Evolutionary conservation across 140 eudicot genomes (phyloP).

Genomic region (Senecio squalidus): DNA sequence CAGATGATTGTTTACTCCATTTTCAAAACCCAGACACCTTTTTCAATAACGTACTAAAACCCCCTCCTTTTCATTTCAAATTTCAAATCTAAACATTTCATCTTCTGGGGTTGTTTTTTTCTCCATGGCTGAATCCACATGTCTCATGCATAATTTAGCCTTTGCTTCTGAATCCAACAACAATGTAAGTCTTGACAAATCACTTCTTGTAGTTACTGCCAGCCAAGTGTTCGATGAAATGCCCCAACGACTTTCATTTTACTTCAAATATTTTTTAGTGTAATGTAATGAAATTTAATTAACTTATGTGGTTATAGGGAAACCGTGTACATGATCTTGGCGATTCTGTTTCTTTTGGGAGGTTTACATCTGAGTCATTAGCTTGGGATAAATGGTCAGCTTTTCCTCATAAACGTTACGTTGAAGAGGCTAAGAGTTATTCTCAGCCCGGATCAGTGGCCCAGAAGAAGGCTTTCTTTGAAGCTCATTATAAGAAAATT

Average conservation of each 20-base stretch:
- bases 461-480: conserved; percentile 85
- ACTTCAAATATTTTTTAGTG: neutral
- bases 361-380: conserved; percentile 67
- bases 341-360: conserved; percentile 37
- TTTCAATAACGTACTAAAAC: too few species aligned
- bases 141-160: too few species aligned
- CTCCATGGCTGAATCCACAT: conserved; percentile 30
- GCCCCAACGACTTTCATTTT: conserved; percentile 4
- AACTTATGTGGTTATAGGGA: conserved; percentile 27
- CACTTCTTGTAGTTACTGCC: neutral
- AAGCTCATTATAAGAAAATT: conserved; percentile 89
- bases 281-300: neutral
- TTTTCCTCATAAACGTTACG: conserved; percentile 65
- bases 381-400: conserved; percentile 94
- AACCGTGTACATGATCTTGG: conserved; percentile 46
- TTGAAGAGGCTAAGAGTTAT: conserved; percentile 88
- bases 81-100: too few species aligned
- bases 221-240: too few species aligned
- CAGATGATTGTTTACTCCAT: too few species aligned
- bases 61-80: too few species aligned
- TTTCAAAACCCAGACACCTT: too few species aligned
- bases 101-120: too few species aligned
- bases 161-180: too few species aligned
- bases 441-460: conserved; percentile 93
- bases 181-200: neutral